These are phyloP conservation scores for Saccharomycopsis fodiens DNA, from an alignment of 805 yeast species.

Conservation along the genomic window DNA sequence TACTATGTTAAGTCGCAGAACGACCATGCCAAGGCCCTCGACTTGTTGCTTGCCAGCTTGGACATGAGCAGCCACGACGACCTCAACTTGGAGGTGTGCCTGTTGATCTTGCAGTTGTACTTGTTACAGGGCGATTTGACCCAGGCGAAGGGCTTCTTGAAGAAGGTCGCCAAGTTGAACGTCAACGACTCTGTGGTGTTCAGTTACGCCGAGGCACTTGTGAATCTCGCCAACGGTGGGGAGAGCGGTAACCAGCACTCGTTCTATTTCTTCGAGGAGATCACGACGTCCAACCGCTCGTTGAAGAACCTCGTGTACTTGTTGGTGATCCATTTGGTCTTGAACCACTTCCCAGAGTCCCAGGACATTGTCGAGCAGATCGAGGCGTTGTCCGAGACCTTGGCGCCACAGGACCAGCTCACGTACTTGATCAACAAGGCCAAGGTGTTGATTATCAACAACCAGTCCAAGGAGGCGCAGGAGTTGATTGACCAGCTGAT, in stretches of 20 bases:
- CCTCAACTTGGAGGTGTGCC: conserved; percentile 18
- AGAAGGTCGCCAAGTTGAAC: conserved; percentile 22
- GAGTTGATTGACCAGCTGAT: conserved; percentile 40
- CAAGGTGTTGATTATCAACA: conserved; percentile 53
- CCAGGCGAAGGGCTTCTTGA: conserved; percentile 14
- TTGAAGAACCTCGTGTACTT: conserved; percentile 53
- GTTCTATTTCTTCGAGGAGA: conserved; percentile 74
- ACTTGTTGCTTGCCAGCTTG: conserved; percentile 3
- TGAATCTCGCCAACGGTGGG: conserved; percentile 36
- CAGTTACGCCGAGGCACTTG: conserved; percentile 76
- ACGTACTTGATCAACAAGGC: conserved; percentile 55
- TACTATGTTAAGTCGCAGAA: conserved; percentile 22
- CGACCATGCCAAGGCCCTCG: conserved; percentile 21
- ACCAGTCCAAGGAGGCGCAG: conserved; percentile 27
- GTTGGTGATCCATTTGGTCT: conserved; percentile 68
- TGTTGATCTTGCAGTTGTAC: conserved; percentile 18
- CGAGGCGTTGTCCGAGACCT: conserved; percentile 30
- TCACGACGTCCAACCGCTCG: conserved; percentile 45
- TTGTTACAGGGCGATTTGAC: conserved; percentile 9
- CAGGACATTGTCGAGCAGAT: conserved; percentile 45
- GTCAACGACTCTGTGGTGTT: conserved; percentile 65
- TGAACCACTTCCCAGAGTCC: conserved; percentile 79
- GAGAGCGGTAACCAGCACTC: conserved; percentile 34
- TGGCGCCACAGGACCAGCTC: conserved; percentile 26
- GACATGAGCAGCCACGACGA: conserved; percentile 12